Conservation (phyloP, 345 rosid genomes). For the Populus nigra region DNA sequence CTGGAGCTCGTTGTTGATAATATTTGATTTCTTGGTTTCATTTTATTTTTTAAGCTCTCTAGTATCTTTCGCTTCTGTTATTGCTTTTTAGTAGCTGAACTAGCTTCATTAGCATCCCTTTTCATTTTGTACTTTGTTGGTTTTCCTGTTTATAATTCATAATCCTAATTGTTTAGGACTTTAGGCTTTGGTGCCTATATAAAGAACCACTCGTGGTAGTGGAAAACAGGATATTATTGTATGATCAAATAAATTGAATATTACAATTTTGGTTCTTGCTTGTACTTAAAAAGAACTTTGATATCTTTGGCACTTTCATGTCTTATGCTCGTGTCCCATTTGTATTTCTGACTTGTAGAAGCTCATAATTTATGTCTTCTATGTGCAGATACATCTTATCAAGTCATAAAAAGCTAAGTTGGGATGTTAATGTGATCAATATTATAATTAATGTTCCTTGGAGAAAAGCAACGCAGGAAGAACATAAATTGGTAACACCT, state of each 20-base stretch:
- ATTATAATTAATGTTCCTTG: constrained; percentile 52
- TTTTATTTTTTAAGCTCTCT: too few species aligned
- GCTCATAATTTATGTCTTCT: not conserved
- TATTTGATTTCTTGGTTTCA: too few species aligned
- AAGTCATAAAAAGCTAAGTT: constrained; percentile 51
- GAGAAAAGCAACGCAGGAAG: constrained; percentile 41
- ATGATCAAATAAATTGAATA: too few species aligned
- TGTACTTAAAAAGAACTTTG: not conserved
- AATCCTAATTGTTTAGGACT: too few species aligned
- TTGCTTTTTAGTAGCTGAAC: too few species aligned
- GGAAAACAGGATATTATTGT: too few species aligned
- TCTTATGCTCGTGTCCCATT: not conserved
- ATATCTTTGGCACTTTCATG: not conserved
- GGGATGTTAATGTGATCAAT: constrained; percentile 56
- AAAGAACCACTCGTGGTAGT: too few species aligned
- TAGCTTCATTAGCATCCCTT: too few species aligned
- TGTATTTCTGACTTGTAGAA: not conserved
- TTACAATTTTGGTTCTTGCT: not conserved
- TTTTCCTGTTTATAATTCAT: too few species aligned
- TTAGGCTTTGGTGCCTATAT: too few species aligned
- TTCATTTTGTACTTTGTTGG: too few species aligned
- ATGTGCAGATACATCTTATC: constrained; percentile 65
- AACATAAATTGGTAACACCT: constrained; percentile 58
- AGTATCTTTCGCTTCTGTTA: too few species aligned
- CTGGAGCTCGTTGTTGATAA: not conserved